These are phyloP conservation scores for Mortierella sp. DNA, from an alignment of 371 early-diverging fungal genomes.

Conservation along the genomic window DNA sequence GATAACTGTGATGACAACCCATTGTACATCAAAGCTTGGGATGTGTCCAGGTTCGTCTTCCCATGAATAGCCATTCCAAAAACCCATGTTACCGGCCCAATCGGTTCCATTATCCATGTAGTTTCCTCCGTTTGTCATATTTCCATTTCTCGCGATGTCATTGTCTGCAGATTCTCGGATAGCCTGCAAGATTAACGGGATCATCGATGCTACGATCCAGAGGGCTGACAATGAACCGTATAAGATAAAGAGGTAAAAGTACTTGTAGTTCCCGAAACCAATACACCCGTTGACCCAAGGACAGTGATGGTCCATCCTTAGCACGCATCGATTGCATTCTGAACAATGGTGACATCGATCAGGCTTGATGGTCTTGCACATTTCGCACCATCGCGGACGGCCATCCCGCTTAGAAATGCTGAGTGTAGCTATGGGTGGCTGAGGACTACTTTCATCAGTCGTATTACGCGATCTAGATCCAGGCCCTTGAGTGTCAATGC, in stretches of 20 bases:
- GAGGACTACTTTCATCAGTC: not conserved
- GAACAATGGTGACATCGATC: constrained; percentile 95
- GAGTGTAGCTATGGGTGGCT: constrained; percentile 55
- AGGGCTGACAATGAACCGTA: constrained; percentile 70
- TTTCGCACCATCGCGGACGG: constrained; percentile 64
- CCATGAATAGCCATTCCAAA: not conserved
- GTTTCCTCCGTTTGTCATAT: not conserved
- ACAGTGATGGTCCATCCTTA: constrained; percentile 73
- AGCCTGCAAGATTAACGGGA: constrained; percentile 38
- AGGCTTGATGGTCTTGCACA: constrained; percentile 77
- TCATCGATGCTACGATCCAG: constrained; percentile 65
- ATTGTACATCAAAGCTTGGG: constrained; percentile 29
- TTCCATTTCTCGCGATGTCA: not conserved
- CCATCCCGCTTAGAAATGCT: constrained; percentile 65
- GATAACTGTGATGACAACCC: constrained; percentile 36
- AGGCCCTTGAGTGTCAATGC: constrained; percentile 2
- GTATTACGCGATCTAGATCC: constrained; percentile 5
- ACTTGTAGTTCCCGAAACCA: constrained; percentile 85
- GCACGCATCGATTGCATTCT: constrained; percentile 87
- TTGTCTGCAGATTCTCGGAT: constrained; percentile 13
- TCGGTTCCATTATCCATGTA: not conserved
- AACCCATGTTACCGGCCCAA: too few species aligned
- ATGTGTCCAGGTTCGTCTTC: not conserved
- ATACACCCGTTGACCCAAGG: constrained; percentile 87
- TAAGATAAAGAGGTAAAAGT: constrained; percentile 83